Evolutionary conservation across 1,284 basidiomycete species (phyloP), one percentile per base, ranked within the genome.

Genomic region (Cutaneotrichosporon sp.): DNA sequence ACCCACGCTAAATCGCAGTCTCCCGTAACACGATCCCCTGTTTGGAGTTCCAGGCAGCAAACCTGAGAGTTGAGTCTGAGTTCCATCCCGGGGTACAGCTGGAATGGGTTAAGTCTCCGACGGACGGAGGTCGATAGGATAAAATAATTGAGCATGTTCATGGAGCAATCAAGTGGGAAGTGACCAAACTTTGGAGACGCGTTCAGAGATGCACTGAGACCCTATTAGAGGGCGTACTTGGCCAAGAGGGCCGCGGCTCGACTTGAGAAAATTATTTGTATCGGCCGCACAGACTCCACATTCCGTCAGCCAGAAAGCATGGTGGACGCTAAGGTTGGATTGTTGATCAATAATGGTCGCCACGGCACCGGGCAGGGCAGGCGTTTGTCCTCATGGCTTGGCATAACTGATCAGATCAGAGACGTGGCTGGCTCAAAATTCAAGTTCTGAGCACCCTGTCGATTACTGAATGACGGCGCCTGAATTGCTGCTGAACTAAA

Each of bases 281-380:
- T 47, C 46, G n/a, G n/a, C n/a, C n/a, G n/a, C n/a, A n/a, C n/a
- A 47, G 21, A 18, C 46, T 47, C 46, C 46, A 47, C 46, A 47
- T 47, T 47, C 46, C 46, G 46, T 47, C 46, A 47, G 13, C 21
- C 36, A 36, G 36, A 13, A 9, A 36, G 36, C 36, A 36, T 9
- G 36, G 36, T 36, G 36, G 9, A 13, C 9, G 5, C 36, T 36
- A 36, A 36, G 36, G 36, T 36, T 36, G 36, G 36, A 26, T 26
- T 26, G 26, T 13, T 13, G 36, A 36, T 13, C 36, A 36, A 36
- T 13, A 36, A 3, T 36, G 13, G 14, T 47, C 46, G 46, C 46
- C 14, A 47, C 46, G 46, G 46, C 46, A 47, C 46, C 2, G 46
- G 46, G 7, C 46, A 47, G 18, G 46, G 46, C 21, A 21, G 46